phyloP scores from a whole-genome alignment of 139 green algal genomes.

The Edaphochlamys debaryana region DNA sequence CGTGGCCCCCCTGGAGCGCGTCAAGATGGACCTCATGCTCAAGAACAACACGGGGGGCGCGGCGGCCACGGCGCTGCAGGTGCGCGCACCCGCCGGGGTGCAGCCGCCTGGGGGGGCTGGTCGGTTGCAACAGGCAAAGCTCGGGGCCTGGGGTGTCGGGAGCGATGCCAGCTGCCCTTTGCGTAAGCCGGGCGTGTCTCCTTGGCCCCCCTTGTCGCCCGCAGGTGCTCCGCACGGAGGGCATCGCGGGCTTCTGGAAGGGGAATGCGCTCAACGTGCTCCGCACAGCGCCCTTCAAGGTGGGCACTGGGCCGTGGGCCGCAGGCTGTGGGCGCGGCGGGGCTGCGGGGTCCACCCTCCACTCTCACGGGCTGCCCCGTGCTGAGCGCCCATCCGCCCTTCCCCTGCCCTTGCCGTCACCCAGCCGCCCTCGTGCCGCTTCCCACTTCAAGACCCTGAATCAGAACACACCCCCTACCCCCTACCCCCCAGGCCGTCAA shows the following conservation, averaged over 20 bases:
- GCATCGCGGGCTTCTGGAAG: slow-evolving; percentile 71
- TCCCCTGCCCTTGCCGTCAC: too few species aligned
- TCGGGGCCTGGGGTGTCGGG: too few species aligned
- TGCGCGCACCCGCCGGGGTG: not conserved
- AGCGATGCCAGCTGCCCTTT: too few species aligned
- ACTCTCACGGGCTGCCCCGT: too few species aligned
- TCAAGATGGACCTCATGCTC: slow-evolving; percentile 81
- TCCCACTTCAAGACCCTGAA: too few species aligned
- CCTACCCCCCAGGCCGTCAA: slow-evolving; percentile 70
- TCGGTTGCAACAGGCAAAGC: too few species aligned
- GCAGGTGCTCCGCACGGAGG: slow-evolving; percentile 63
- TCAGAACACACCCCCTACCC: not conserved
- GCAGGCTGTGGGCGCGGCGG: not conserved
- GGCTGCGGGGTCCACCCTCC: too few species aligned
- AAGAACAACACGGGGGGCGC: slow-evolving; percentile 37
- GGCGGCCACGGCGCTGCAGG: slow-evolving; percentile 9
- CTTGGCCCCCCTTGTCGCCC: not conserved
- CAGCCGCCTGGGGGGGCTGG: too few species aligned
- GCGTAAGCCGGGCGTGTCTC: too few species aligned
- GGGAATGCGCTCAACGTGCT: slow-evolving; percentile 84
- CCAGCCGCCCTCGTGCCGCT: too few species aligned
- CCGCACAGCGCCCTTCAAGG: slow-evolving; percentile 83
- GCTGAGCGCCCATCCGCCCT: too few species aligned
- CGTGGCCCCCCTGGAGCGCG: slow-evolving; percentile 76
- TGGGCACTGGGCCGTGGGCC: not conserved